Conservation (phyloP, 371 early-diverging fungal genomes). For the Mucor piriformis region DNA sequence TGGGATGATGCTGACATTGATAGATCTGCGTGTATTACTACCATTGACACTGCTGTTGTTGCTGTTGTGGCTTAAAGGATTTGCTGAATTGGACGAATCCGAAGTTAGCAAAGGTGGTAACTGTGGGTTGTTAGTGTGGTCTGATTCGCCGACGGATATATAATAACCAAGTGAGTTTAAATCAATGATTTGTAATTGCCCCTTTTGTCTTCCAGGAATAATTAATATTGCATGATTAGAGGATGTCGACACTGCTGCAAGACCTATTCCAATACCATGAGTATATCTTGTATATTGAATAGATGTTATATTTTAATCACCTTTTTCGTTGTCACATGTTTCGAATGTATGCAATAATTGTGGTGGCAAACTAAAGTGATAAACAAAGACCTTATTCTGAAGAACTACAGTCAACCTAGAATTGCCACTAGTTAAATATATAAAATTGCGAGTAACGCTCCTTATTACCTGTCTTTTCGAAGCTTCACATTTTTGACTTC, state of each 20-base stretch:
- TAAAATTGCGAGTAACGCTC: not conserved
- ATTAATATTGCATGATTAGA: constrained; percentile 68
- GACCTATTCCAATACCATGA: constrained; percentile 35
- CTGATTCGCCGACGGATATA: constrained; percentile 22
- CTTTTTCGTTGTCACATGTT: constrained; percentile 82
- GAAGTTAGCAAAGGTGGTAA: constrained; percentile 9
- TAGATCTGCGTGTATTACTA: constrained; percentile 31
- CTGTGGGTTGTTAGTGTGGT: constrained; percentile 1
- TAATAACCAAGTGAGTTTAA: constrained; percentile 61
- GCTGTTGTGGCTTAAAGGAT: not conserved
- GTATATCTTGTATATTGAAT: not conserved
- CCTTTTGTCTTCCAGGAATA: constrained; percentile 79
- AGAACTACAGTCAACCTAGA: constrained; percentile 78
- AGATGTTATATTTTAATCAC: constrained; percentile 31
- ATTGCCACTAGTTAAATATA: not conserved
- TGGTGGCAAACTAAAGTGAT: constrained; percentile 74
- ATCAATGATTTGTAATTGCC: constrained; percentile 88
- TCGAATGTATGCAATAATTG: constrained; percentile 81
- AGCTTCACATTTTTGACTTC: constrained; percentile 83
- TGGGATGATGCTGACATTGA: constrained; percentile 78
- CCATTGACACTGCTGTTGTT: not conserved
- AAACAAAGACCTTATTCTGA: constrained; percentile 83
- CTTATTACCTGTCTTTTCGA: constrained; percentile 72
- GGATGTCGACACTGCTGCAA: constrained; percentile 69
- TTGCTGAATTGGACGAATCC: not conserved